Percentiles rank a stretch among this genome's conserved stretches.
These are phyloP conservation scores for Steccherinum ochraceum DNA, from an alignment of 768 basidiomycete genomes.

Conservation along the genomic window DNA sequence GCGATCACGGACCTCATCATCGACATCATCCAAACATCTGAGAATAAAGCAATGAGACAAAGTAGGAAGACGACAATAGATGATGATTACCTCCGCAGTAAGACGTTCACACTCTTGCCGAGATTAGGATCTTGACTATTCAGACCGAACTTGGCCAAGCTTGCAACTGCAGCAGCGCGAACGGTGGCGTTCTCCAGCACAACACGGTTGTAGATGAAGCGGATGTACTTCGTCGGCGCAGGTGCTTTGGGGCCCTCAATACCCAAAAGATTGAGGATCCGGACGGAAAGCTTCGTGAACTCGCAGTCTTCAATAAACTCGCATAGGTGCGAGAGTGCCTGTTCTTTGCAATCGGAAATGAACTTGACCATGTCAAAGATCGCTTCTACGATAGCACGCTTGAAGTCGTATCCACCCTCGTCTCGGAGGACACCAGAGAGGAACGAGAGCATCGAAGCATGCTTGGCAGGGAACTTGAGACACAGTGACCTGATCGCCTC, in stretches of 20 bases:
- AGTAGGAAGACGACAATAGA: too few species aligned
- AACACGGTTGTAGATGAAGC: conserved; percentile 99
- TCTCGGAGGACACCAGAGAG: conserved; percentile 94
- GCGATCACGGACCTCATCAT: conserved; percentile 97
- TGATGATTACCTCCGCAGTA: conserved; percentile 83
- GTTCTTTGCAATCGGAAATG: conserved; percentile 92
- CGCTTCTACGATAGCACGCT: conserved; percentile 97
- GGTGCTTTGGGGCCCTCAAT: conserved; percentile 93
- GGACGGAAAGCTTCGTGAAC: conserved; percentile 97
- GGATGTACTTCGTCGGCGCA: conserved; percentile 98
- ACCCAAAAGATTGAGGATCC: conserved; percentile 91
- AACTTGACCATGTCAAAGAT: conserved; percentile 99
- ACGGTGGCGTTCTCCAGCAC: conserved; percentile 98
- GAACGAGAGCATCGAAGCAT: conserved; percentile 95
- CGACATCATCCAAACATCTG: conserved; percentile 95
- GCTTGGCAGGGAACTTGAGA: conserved; percentile 97
- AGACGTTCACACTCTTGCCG: conserved; percentile 80
- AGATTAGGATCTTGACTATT: conserved; percentile 74
- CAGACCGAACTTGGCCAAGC: conserved; percentile 94
- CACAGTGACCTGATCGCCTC: conserved; percentile 97
- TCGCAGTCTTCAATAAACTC: conserved; percentile 99
- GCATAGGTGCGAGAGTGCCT: conserved; percentile 95
- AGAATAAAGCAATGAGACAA: background rate
- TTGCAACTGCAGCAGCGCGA: conserved; percentile 91
- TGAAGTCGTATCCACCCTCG: conserved; percentile 99